Percentiles rank a stretch among this genome's conserved stretches.
These are phyloP conservation scores for Chenopodium formosanum DNA, from an alignment of 148 eudicot genomes.

Conservation along the genomic window DNA sequence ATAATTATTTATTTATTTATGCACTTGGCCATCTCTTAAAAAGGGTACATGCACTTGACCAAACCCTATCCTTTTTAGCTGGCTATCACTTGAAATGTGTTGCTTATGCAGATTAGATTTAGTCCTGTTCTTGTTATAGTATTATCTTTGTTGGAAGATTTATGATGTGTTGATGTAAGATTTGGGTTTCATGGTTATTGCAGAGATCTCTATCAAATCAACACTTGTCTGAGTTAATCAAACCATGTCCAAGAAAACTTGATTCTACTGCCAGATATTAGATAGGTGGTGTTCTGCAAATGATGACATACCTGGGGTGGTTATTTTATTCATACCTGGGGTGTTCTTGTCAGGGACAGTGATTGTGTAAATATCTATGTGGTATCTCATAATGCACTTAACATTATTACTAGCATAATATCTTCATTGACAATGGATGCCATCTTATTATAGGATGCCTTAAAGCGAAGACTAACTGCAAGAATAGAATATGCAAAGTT, in stretches of 20 bases:
- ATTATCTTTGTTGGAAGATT: neutral
- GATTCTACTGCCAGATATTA: neutral
- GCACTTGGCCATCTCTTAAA: neutral
- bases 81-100: neutral
- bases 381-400: neutral
- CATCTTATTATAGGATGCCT: conserved; percentile 55
- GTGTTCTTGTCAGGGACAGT: neutral
- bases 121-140: neutral
- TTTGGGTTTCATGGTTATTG: neutral
- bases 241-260: neutral
- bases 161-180: neutral
- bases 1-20: neutral
- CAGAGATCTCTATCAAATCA: neutral
- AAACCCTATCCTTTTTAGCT: neutral
- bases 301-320: neutral
- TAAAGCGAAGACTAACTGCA: conserved; percentile 75
- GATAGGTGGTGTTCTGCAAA: conserved; percentile 4
- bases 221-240: neutral
- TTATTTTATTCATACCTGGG: neutral
- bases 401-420: neutral
- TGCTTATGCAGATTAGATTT: neutral
- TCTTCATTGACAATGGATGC: neutral
- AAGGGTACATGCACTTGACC: neutral
- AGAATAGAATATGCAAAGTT: conserved; percentile 94
- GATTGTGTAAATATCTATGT: neutral